Conservation (phyloP, 2,329 filamentous ascomycete species). For the Graphilbum fragrans region DNA sequence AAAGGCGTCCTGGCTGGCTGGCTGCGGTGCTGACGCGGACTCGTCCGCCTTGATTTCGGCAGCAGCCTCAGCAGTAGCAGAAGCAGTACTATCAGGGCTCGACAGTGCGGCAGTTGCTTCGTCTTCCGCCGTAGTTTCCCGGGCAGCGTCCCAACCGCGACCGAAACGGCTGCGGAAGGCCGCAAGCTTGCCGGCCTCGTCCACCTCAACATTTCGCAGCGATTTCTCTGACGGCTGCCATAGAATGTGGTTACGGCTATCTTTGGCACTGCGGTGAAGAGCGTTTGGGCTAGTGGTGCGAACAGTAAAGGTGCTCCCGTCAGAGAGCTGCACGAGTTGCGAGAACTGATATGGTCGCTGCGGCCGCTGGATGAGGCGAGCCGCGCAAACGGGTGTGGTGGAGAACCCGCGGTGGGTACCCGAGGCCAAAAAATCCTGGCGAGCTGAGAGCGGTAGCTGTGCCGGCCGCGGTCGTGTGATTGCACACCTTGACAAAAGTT, state of each 20-base stretch:
- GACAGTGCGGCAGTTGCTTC: no score
- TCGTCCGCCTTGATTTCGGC: slow-evolving; percentile 16
- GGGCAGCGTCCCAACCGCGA: slow-evolving; percentile 60
- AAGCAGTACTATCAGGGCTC: background rate
- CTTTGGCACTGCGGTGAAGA: slow-evolving; percentile 54
- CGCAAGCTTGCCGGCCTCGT: slow-evolving; percentile 82
- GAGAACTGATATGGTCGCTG: slow-evolving; percentile 92
- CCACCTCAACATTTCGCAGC: slow-evolving; percentile 79
- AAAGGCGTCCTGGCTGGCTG: slow-evolving; percentile 2
- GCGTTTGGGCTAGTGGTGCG: slow-evolving; percentile 62
- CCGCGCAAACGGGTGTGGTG: slow-evolving; percentile 46
- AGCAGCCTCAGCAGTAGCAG: background rate
- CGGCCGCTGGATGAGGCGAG: slow-evolving; percentile 77
- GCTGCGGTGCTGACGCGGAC: slow-evolving; percentile 3
- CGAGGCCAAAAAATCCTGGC: no score
- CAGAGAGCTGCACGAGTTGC: slow-evolving; percentile 85
- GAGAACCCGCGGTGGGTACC: slow-evolving; percentile 10
- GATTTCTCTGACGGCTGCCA: slow-evolving; percentile 83
- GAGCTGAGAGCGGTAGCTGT: no score
- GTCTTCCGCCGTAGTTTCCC: slow-evolving; percentile 19
- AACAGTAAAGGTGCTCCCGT: slow-evolving; percentile 74
- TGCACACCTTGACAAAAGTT: no score
- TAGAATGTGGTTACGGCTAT: slow-evolving; percentile 76
- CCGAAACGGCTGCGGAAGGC: slow-evolving; percentile 82
- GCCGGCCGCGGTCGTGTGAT: no score